phyloP scores from a whole-genome alignment of 1,284 basidiomycete genomes.

The Coriolopsis trogii region DNA sequence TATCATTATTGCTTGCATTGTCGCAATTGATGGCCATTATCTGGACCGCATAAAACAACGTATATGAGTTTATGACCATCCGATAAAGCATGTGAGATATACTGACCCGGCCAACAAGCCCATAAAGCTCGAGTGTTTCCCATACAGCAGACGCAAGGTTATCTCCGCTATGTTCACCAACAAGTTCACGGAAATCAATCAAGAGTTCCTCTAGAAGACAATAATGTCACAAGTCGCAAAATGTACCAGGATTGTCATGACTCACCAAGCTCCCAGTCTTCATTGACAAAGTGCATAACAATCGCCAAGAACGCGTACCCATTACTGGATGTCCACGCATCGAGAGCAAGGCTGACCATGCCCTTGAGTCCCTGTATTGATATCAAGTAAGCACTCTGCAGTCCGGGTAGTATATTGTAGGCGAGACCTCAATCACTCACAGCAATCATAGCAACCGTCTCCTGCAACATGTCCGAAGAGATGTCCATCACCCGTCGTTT shows the following conservation, averaged over 20 bases:
- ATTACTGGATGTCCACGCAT: constrained; percentile 3
- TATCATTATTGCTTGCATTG: constrained; percentile 3
- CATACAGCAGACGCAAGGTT: neutral
- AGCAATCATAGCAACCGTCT: neutral
- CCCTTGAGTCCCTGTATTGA: neutral
- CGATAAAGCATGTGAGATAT: neutral
- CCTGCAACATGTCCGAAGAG: neutral
- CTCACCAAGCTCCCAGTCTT: constrained; percentile 5
- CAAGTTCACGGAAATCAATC: neutral
- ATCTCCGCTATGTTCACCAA: neutral
- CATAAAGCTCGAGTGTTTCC: neutral
- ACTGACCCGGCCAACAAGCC: neutral
- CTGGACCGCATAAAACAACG: neutral
- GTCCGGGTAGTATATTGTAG: neutral
- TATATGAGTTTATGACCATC: neutral
- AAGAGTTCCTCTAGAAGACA: neutral
- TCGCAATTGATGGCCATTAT: neutral
- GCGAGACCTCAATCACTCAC: neutral
- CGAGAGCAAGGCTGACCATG: neutral
- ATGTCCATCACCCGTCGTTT: neutral
- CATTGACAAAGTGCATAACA: neutral
- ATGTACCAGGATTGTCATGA: neutral
- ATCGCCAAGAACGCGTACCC: neutral
- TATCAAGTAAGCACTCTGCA: neutral
- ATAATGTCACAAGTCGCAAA: neutral